Evolutionary conservation across 768 basidiomycete species (phyloP), one percentile per base, ranked within the genome.

Genomic region (Boletus subcaerulescens): DNA sequence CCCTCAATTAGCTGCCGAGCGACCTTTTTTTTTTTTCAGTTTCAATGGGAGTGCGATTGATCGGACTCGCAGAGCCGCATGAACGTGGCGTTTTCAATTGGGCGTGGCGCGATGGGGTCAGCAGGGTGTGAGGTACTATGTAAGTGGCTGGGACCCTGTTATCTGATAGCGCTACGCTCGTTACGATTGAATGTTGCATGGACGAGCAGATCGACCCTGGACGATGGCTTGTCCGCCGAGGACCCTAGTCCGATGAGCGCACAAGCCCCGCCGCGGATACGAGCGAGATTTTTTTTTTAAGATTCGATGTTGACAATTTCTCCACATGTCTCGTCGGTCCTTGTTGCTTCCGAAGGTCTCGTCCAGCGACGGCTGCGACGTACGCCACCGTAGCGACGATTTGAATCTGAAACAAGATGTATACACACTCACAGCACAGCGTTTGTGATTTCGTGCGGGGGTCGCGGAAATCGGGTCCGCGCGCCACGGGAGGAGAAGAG

Each of bases 61-160:
- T 60, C 59, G 52, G 59, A 32, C 44, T 45, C 12, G 20, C 40
- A 31, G 38, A 9, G 18, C 29, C 48, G 20, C 26, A 2, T 48
- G 20, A 31, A 44, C 18, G 36, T 42, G 45, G 17, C 22, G n/a
- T 32, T 22, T 18, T 11, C 31, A 22, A 22, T 20, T 26, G 48
- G 22, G 20, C 22, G 26, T 43, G 15, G 26, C 5, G 20, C 49
- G 4, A 36, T 15, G 33, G 52, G 33, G 52, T 42, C 20, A 20
- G 13, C 15, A 52, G 48, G 48, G 48, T 33, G 0, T 40, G 44
- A 53, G 15, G 42, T 56, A n/a, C n/a, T n/a, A 22, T 22, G 22
- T 24, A 62, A 56, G 52, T 53, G 44, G 18, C 38, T 41, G 33
- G 9, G 31, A 52, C 60, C 63, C 53, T 65, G 52, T 38, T 47